Base-by-base conservation (phyloP, 495 filamentous ascomycete genomes). In the Physcia stellaris region DNA sequence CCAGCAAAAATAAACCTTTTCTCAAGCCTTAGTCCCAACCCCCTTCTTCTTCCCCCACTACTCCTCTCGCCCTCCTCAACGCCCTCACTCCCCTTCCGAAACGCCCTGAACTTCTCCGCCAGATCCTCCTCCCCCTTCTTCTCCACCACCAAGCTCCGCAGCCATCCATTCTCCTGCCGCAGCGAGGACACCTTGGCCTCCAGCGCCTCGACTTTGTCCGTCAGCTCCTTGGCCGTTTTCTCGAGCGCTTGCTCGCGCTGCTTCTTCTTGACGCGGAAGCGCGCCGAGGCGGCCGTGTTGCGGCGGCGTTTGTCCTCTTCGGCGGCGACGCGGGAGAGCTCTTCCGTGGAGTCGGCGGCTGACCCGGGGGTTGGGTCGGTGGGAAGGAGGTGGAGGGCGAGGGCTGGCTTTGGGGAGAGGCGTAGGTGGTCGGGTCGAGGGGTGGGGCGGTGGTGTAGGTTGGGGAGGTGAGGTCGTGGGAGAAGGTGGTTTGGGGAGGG, bases 201-300 rank as follows among this genome's bases (percentile, higher is more conserved):
- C 10, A 98, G 70, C 9, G 61, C 63, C 9, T 63, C 64, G 29
- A 92, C 82, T 62, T 87, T 86, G 24, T 94, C 88, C 6, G 71
- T 73, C 55, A 93, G 84, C 49, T 95, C 90, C 59, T 92, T 88
- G 41, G 90, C 81, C 32, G 76, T 76, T 39, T 79, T 78, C 64
- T 96, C 90, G 42, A 98, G 80, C 2, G 81, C 79, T 55, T 90
- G 83, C 64, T 98, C 90, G 38, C 90, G 83, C 61, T 93, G 84
- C 73, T 98, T 98, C 83, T 98, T 98, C 75, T 98, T 98, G 52
- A 93, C 76, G 40, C 90, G 82, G 73, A 98, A 98, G 38, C 90
- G 81, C 16, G 90, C 90, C 35, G 75, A 82, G 29, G 90, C 90
- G 24, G 90, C 90, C 1, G 90, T 98, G 61, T 98, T 98, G 44